Conservation (phyloP, 23 red algal genomes). For the Cyanidioschyzon merolae region DNA sequence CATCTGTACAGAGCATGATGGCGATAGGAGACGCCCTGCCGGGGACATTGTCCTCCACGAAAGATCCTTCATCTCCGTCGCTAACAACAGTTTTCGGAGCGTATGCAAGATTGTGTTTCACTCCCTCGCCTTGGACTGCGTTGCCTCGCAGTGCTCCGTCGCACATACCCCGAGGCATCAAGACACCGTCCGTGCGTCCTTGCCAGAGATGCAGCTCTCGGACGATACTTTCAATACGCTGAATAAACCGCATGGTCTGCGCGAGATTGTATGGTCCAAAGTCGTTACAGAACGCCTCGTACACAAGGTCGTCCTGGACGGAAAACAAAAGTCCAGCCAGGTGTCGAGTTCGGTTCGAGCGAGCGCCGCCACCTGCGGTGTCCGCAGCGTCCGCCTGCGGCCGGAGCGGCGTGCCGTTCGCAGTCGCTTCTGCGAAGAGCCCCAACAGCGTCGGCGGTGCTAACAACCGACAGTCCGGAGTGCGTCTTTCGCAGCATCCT, state of each 20-base stretch:
- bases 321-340: conserved; percentile 16
- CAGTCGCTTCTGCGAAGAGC: background rate
- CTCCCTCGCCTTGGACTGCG: too few species aligned
- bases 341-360: background rate
- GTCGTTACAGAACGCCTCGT: conserved; percentile 29
- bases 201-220: background rate
- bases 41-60: background rate
- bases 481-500: too few species aligned
- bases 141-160: too few species aligned
- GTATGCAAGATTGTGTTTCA: background rate
- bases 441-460: background rate
- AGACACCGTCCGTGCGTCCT: background rate
- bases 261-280: conserved; percentile 29
- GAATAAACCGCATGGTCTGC: conserved; percentile 12
- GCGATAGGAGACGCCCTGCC: background rate
- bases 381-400: background rate
- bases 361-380: background rate
- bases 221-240: background rate
- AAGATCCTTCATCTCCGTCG: background rate
- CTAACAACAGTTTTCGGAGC: background rate
- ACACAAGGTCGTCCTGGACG: conserved; percentile 10
- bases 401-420: background rate
- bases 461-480: too few species aligned
- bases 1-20: conserved; percentile 9
- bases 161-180: background rate